Conservation (phyloP, 108 stramenopile genomes). For the Cyclotella choctawhatcheeana region DNA sequence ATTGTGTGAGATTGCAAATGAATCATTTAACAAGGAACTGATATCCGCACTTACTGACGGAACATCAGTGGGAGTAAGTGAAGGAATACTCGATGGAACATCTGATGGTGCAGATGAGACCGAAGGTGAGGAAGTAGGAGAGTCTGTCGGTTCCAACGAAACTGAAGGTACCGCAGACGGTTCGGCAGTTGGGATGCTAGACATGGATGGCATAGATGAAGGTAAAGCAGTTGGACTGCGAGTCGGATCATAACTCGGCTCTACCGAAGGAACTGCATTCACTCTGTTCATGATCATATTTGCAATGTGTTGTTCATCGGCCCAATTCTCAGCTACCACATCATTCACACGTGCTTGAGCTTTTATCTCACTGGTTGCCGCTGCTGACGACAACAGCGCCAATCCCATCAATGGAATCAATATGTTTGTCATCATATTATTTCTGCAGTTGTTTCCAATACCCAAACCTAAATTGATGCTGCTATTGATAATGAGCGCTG, state of each 20-base stretch:
- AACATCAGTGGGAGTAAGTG: not conserved
- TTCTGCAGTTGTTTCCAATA: too few relatives aligned
- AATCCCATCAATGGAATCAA: not conserved
- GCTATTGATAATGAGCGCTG: too few relatives aligned
- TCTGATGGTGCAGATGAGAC: constrained; percentile 14
- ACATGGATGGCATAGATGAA: constrained; percentile 4
- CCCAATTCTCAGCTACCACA: constrained; percentile 17
- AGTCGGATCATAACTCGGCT: constrained; percentile 2
- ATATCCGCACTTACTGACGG: not conserved
- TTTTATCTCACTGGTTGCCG: constrained; percentile 6
- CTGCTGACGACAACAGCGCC: not conserved
- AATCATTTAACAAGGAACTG: not conserved
- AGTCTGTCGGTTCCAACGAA: constrained; percentile 13
- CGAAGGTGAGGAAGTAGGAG: constrained; percentile 23
- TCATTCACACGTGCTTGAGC: not conserved
- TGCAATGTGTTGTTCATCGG: constrained; percentile 7
- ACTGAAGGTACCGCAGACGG: constrained; percentile 12
- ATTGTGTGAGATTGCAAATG: not conserved
- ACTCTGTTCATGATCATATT: constrained; percentile 8
- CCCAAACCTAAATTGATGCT: too few relatives aligned
- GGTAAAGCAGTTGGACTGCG: constrained; percentile 9
- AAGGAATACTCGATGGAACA: not conserved
- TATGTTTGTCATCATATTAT: not conserved
- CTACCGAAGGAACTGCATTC: constrained; percentile 8
- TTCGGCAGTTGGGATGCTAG: not conserved